These are phyloP conservation scores for Zoysia pacifica DNA, from an alignment of 176 grass and related monocot species.

Conservation along the genomic window DNA sequence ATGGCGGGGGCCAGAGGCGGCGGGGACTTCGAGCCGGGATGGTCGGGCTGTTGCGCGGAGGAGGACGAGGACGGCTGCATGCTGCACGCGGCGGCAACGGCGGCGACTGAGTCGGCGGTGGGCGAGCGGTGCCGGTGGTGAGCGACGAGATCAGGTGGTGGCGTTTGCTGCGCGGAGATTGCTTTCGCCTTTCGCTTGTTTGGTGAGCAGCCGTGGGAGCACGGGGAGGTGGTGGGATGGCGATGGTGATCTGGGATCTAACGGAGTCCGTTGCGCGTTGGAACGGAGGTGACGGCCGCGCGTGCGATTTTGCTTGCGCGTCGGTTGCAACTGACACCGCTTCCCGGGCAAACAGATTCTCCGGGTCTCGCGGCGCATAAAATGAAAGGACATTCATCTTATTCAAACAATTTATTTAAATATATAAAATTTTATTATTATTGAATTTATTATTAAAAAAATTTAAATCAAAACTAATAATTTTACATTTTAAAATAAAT, in stretches of 20 bases:
- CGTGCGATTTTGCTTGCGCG: not conserved
- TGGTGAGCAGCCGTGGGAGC: not conserved
- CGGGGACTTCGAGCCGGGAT: conserved; percentile 39
- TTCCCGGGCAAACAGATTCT: not conserved
- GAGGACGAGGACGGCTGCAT: conserved; percentile 40
- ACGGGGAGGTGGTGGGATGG: not conserved
- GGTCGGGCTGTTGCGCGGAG: conserved; percentile 28
- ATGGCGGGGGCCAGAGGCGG: conserved; percentile 48
- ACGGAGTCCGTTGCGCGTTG: conserved; percentile 11
- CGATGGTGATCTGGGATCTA: conserved; percentile 46
- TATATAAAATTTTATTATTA: too few relatives aligned
- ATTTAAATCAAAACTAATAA: too few relatives aligned
- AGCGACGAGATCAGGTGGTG: conserved; percentile 22
- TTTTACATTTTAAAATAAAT: too few relatives aligned
- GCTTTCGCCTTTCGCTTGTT: not conserved
- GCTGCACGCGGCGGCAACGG: not conserved
- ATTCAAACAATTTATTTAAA: too few relatives aligned
- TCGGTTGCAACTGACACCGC: not conserved
- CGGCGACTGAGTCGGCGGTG: not conserved
- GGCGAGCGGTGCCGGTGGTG: not conserved
- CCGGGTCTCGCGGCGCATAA: not conserved
- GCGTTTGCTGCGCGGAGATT: not conserved
- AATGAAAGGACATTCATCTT: not conserved
- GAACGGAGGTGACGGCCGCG: not conserved
- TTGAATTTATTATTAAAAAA: too few relatives aligned